Evolutionary conservation across 257 asterid genomes (phyloP), one percentile per base, ranked within the genome.

Genomic region (Nicotiana otophora): DNA sequence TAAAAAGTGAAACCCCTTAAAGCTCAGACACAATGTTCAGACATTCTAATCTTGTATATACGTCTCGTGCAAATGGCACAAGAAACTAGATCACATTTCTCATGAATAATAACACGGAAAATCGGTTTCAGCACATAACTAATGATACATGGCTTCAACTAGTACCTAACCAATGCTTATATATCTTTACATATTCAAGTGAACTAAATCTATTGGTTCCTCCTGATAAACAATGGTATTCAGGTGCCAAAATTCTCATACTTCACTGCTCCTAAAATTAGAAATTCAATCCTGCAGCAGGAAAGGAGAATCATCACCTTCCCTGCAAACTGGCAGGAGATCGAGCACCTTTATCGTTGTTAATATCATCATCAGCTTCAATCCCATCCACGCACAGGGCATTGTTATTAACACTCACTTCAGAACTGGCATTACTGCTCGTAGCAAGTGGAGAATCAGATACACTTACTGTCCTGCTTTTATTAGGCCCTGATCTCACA

Each of bases 361-460:
- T 89, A 74, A 88, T 84, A 81, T 90, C 99, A 86, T 93, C 96
- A 26, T 92, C 92, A 42, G 86, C 82, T 82, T 89, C 96, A 7
- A 78, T 87, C 31, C 88, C 96, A 68, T 91, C 96, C 75, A 87
- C 69, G 82, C 91, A 91, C 57, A 88, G 85, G 28, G 91, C 89
- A 76, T 91, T 90, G 84, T 93, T 88, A 81, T 89, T 92, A 74
- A 93, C 93, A 86, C 99, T 93, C 87, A 93, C 83, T 78, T 95
- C 99, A 12, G 99, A 95, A 83, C 99, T 95, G 72, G 92, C 94
- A 85, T 92, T 95, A 83, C 99, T 95, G 87, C 99, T 95, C 2
- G 99, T 95, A 15, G 97, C 98, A n/a, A 92, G 97, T 10, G 97
- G 98, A 53, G 99, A 95, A 84, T 92, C 99, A n/a, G 94, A 91